Percentiles rank a stretch among this genome's conserved stretches.
Evolutionary conservation across 257 asterid genomes (phyloP).

Genomic region (Dorcoceras hygrometricum): DNA sequence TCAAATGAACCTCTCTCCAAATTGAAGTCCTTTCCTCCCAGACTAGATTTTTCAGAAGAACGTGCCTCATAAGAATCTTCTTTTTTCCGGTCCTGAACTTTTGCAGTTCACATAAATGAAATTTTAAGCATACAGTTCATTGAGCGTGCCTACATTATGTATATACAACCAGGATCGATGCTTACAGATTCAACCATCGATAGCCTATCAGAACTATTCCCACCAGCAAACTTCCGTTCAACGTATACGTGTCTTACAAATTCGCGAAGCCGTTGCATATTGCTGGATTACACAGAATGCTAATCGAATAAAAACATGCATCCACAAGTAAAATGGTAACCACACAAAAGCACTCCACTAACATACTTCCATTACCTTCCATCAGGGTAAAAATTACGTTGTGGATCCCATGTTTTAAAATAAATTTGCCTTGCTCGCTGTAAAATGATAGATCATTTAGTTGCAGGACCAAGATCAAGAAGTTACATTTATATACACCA

Average conservation of each 20-base stretch:
- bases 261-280: constrained; percentile 61
- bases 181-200: constrained; percentile 47
- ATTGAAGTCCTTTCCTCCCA: constrained; percentile 34
- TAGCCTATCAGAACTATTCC: constrained; percentile 33
- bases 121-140: constrained; percentile 6
- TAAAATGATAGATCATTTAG: constrained; percentile 8
- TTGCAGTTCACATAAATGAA: background rate
- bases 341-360: background rate
- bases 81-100: constrained; percentile 33
- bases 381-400: constrained; percentile 57
- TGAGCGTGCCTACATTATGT: background rate
- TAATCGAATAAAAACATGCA: constrained; percentile 16
- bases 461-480: constrained; percentile 7
- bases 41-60: constrained; percentile 24
- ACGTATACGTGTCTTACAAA: constrained; percentile 64
- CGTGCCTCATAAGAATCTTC: constrained; percentile 24
- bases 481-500: background rate
- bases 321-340: constrained; percentile 20
- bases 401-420: constrained; percentile 76
- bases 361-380: constrained; percentile 39
- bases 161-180: constrained; percentile 1
- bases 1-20: constrained; percentile 34
- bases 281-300: constrained; percentile 40
- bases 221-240: constrained; percentile 64
- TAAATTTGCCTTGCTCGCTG: constrained; percentile 76